A percentile compares a stretch with the other conserved stretches of the same genome.
Conservation (phyloP, 768 basidiomycete species). For the Suillus clintonianus region DNA sequence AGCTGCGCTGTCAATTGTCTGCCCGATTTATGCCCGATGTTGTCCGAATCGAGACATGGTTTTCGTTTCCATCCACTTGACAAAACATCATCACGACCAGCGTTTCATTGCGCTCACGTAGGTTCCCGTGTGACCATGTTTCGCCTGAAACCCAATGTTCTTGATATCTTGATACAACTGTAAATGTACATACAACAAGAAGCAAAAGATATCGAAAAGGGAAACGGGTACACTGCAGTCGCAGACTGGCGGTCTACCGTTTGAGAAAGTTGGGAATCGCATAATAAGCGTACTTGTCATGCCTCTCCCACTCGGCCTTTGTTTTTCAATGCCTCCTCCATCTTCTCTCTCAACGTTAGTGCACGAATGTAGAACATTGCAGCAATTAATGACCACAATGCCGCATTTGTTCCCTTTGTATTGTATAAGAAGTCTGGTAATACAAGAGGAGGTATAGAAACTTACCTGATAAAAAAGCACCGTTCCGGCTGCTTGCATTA, state of each 20-base stretch:
- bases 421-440: background rate
- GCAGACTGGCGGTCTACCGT: background rate
- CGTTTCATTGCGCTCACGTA: background rate
- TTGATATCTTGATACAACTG: background rate
- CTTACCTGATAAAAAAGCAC: conserved; percentile 79
- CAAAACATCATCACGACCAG: background rate
- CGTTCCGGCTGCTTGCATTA: conserved; percentile 62
- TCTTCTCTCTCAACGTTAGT: conserved; percentile 64
- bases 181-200: background rate
- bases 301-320: conserved; percentile 59
- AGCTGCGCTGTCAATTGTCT: background rate
- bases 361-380: conserved; percentile 68
- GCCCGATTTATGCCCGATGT: background rate
- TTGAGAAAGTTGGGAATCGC: background rate
- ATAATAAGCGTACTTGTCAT: conserved; percentile 33
- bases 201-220: background rate
- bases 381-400: conserved; percentile 78
- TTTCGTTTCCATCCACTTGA: background rate
- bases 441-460: background rate
- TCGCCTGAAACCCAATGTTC: background rate
- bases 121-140: background rate
- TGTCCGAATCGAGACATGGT: background rate
- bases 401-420: conserved; percentile 77
- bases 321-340: conserved; percentile 65
- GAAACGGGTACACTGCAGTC: background rate